Percentiles rank a stretch among this genome's conserved stretches.
Conservation (phyloP, 257 asterid species). For the Jasminum sambac region DNA sequence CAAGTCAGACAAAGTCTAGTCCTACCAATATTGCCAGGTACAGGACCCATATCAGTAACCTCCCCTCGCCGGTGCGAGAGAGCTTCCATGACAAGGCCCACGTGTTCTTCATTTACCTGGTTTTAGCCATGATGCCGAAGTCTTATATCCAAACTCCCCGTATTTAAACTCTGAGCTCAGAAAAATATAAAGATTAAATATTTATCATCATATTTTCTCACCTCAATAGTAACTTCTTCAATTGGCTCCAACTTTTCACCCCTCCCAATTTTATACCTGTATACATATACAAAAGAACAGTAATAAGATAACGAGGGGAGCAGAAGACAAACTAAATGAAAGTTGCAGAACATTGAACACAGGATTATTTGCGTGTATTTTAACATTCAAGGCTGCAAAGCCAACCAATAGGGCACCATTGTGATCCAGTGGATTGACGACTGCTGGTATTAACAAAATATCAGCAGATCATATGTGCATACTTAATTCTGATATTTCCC, state of each 20-base stretch:
- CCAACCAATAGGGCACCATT: background rate
- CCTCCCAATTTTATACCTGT: conserved; percentile 83
- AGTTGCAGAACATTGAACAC: background rate
- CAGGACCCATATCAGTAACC: conserved; percentile 95
- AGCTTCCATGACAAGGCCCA: conserved; percentile 93
- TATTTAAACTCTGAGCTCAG: conserved; percentile 14
- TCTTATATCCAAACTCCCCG: conserved; percentile 5
- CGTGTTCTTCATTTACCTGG: conserved; percentile 95
- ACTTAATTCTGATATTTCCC: background rate
- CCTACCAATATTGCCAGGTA: conserved; percentile 88
- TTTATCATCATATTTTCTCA: conserved; percentile 26
- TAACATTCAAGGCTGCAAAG: background rate
- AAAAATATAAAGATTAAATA: conserved; percentile 14
- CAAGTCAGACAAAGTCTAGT: conserved; percentile 84
- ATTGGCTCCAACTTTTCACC: conserved; percentile 90
- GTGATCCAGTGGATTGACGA: background rate
- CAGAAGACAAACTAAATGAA: background rate
- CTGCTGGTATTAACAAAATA: background rate
- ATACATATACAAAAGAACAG: conserved; percentile 4
- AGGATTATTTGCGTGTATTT: background rate
- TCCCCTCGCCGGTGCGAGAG: conserved; percentile 93
- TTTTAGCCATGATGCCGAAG: conserved; percentile 28
- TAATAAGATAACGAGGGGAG: no score
- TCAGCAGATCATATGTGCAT: background rate
- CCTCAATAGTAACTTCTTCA: conserved; percentile 99